These are phyloP conservation scores for Chenopodium quinoa DNA, from an alignment of 148 eudicot genomes.

Conservation along the genomic window DNA sequence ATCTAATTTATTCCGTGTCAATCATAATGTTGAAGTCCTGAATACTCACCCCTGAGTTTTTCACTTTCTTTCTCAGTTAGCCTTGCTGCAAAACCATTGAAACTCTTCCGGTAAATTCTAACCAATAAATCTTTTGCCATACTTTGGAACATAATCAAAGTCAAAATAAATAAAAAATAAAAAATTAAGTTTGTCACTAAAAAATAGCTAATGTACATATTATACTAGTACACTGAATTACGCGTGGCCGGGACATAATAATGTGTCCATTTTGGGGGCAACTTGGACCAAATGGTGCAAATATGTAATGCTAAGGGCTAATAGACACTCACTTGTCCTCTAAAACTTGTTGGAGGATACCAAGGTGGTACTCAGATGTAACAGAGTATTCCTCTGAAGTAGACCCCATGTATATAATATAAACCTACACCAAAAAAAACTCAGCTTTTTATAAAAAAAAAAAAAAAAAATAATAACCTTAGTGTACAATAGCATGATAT, in stretches of 20 bases:
- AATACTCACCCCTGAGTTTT: constrained; percentile 28
- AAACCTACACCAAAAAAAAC: constrained; percentile 14
- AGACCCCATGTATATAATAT: constrained; percentile 34
- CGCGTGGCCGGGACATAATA: no score
- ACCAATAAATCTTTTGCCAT: constrained; percentile 22
- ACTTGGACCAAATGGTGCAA: neutral
- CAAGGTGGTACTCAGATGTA: constrained; percentile 19
- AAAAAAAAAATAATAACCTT: no score
- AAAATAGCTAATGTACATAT: neutral
- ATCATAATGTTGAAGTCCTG: neutral
- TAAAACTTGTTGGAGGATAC: constrained; percentile 28
- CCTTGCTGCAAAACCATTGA: constrained; percentile 44
- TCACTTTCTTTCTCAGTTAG: constrained; percentile 33
- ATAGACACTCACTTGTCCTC: no score
- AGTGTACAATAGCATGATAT: no score
- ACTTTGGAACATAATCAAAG: neutral
- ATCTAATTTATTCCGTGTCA: neutral
- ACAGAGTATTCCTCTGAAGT: constrained; percentile 18
- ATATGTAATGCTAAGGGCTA: neutral
- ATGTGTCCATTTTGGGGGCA: neutral
- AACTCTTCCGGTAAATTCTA: constrained; percentile 37
- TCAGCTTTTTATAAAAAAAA: no score
- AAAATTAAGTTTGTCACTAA: neutral
- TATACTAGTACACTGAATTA: neutral
- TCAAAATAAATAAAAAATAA: neutral